Percentiles rank a stretch among this genome's conserved stretches.
These are phyloP conservation scores for Rhizopogon rudus DNA, from an alignment of 768 basidiomycete species.

Conservation along the genomic window DNA sequence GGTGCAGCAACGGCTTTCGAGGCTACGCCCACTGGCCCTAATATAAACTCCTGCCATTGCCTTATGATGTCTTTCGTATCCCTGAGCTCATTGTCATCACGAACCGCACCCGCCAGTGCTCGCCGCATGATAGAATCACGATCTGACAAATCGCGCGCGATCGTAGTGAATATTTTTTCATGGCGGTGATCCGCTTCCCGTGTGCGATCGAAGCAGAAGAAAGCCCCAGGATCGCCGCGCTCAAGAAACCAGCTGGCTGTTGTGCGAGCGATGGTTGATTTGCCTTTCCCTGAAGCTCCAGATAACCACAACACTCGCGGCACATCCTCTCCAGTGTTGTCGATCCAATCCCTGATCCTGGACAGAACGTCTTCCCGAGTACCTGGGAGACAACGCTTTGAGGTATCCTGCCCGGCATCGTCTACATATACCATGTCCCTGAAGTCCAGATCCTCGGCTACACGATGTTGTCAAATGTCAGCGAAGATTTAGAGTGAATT, in stretches of 20 bases:
- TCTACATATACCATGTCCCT: not conserved
- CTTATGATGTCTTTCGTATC: not conserved
- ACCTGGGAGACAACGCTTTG: conserved; percentile 8
- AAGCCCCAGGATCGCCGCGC: conserved; percentile 9
- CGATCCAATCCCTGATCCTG: conserved; percentile 19
- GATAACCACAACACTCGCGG: conserved; percentile 14
- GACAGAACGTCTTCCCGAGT: conserved; percentile 20
- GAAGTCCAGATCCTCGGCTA: not conserved
- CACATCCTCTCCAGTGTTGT: conserved; percentile 3
- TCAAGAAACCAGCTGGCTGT: conserved; percentile 3
- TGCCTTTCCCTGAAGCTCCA: conserved; percentile 20
- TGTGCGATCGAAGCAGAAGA: conserved; percentile 10
- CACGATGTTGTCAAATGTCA: not conserved
- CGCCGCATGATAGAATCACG: not conserved
- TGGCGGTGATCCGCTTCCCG: not conserved
- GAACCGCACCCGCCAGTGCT: not conserved
- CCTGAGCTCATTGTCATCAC: not conserved
- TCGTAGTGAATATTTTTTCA: conserved; percentile 10
- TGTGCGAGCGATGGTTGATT: conserved; percentile 13
- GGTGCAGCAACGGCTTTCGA: conserved; percentile 6
- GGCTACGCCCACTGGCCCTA: conserved; percentile 9
- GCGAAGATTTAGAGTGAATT: not conserved
- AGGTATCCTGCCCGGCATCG: not conserved
- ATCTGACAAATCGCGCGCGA: conserved; percentile 14
- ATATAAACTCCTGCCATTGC: conserved; percentile 14